Evolutionary conservation across 139 green algal genomes (phyloP).

Genomic region (Chlamydomonas asymmetrica): DNA sequence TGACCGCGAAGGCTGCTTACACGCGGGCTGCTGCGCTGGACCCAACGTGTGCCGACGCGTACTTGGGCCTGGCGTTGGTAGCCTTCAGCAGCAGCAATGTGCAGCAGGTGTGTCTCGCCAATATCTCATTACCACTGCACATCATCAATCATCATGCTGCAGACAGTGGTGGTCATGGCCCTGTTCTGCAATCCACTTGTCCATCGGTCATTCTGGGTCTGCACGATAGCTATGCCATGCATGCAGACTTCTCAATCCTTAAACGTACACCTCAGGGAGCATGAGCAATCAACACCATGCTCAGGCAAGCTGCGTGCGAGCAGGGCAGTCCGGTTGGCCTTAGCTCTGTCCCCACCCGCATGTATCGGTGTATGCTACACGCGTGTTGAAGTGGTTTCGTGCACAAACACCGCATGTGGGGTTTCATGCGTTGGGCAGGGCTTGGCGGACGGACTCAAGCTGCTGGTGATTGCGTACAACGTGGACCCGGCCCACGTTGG

Average conservation of each 20-base stretch:
- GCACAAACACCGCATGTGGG: neutral
- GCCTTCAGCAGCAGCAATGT: conserved; percentile 41
- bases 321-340: no score
- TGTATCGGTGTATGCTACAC: no score
- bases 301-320: neutral
- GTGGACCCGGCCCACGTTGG: conserved; percentile 61
- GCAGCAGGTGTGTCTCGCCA: conserved; percentile 54
- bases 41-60: conserved; percentile 65
- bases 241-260: neutral
- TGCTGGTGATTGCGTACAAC: conserved; percentile 73
- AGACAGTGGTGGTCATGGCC: neutral
- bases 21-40: conserved; percentile 75
- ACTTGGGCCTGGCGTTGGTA: conserved; percentile 71
- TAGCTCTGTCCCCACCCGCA: no score
- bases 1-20: conserved; percentile 53
- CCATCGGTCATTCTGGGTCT: no score
- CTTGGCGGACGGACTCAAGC: conserved; percentile 64
- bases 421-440: conserved; percentile 53
- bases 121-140: no score
- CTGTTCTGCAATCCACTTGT: no score
- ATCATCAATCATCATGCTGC: neutral
- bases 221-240: neutral
- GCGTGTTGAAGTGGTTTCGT: neutral
- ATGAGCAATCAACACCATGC: neutral
- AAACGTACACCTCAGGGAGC: neutral